Conservation (phyloP, 164 flowering plant species). For the Cinnamomum micranthum region DNA sequence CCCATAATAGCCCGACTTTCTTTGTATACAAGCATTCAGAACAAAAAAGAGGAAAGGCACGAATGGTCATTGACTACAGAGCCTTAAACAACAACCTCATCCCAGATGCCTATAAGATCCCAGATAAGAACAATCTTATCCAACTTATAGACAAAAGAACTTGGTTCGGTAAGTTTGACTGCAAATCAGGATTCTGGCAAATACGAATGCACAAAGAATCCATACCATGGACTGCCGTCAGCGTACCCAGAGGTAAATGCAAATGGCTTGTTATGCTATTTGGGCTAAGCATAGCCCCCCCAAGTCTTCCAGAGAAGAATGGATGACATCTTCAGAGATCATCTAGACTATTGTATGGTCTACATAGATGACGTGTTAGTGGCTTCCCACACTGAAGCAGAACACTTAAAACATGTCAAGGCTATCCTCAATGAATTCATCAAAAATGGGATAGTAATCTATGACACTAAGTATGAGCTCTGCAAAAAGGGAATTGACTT, state of each 20-base stretch:
- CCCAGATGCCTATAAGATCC: too few relatives aligned
- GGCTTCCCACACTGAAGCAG: constrained; percentile 1
- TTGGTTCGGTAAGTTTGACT: constrained; percentile 1
- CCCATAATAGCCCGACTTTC: background rate
- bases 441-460: background rate
- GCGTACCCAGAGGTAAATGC: constrained; percentile 10
- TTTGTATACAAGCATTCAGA: background rate
- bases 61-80: constrained; percentile 1
- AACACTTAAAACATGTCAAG: constrained; percentile 2
- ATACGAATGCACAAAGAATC: background rate
- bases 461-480: too few relatives aligned
- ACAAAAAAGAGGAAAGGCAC: background rate
- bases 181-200: constrained; percentile 15
- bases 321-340: background rate
- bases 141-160: background rate
- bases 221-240: constrained; percentile 5
- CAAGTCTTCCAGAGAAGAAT: constrained; percentile 11
- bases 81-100: too few relatives aligned
- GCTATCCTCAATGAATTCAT: background rate
- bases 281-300: constrained; percentile 13
- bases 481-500: too few relatives aligned
- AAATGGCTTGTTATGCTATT: constrained; percentile 17
- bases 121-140: too few relatives aligned
- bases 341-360: background rate
- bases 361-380: constrained; percentile 8